Evolutionary conservation across 1,139 yeast genomes (phyloP).

Genomic region (Lodderomyces margitis): DNA sequence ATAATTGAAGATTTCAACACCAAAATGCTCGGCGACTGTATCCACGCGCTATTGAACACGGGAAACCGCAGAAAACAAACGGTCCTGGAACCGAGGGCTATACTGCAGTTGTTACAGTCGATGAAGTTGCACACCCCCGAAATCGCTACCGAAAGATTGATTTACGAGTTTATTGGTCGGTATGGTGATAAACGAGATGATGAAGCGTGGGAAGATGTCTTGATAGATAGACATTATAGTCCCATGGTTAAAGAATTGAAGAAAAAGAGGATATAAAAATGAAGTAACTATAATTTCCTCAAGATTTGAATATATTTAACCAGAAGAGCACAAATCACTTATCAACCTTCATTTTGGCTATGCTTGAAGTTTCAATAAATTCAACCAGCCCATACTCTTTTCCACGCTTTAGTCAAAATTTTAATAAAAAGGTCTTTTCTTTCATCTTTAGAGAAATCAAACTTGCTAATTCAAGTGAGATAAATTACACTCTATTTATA

Average conservation of each 20-base stretch:
- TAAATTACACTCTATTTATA: too few species aligned
- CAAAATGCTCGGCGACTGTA: constrained; percentile 16
- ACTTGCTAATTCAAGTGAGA: too few species aligned
- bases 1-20: constrained; percentile 24
- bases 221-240: constrained; percentile 78
- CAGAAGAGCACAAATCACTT: too few species aligned
- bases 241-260: constrained; percentile 66
- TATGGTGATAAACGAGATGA: constrained; percentile 52
- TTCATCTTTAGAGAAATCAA: too few species aligned
- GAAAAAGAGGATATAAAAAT: constrained; percentile 33
- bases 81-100: constrained; percentile 14
- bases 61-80: background rate
- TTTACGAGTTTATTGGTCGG: constrained; percentile 71
- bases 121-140: constrained; percentile 72
- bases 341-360: too few species aligned
- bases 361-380: too few species aligned
- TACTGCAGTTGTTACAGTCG: constrained; percentile 22
- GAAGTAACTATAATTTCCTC: too few species aligned
- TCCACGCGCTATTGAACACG: constrained; percentile 13
- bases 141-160: constrained; percentile 73
- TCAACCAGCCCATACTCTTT: too few species aligned
- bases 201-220: constrained; percentile 70
- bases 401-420: too few species aligned
- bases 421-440: too few species aligned
- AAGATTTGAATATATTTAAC: background rate